phyloP scores from a whole-genome alignment of 345 rosid species.

The Hibiscus trionum region DNA sequence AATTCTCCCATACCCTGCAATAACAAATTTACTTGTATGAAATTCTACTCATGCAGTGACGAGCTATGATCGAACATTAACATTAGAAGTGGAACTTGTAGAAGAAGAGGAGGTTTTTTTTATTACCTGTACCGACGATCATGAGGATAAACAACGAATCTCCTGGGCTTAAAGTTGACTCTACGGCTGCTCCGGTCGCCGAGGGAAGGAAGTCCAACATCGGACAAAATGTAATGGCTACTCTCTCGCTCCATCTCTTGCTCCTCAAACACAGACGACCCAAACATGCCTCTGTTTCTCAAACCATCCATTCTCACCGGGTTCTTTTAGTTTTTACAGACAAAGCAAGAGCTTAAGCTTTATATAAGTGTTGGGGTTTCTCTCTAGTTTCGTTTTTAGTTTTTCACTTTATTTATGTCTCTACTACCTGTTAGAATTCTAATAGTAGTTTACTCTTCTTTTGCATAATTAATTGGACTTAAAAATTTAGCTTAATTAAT shows the following conservation, averaged over 20 bases:
- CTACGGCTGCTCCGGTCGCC: constrained; percentile 80
- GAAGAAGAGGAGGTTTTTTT: background rate
- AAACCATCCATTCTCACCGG: background rate
- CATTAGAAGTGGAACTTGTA: too few species aligned
- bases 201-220: constrained; percentile 76
- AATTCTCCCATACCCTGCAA: constrained; percentile 74
- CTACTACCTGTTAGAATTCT: background rate
- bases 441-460: background rate
- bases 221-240: constrained; percentile 76
- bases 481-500: too few species aligned
- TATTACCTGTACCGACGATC: constrained; percentile 72
- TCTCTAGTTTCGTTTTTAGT: background rate
- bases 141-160: constrained; percentile 63
- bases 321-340: too few species aligned
- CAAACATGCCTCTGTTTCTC: constrained; percentile 29
- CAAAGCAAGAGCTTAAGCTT: background rate
- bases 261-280: constrained; percentile 32
- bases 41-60: too few species aligned
- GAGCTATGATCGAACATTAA: too few species aligned
- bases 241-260: constrained; percentile 58
- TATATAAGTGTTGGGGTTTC: background rate
- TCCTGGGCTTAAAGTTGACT: constrained; percentile 35
- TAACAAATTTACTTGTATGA: background rate
- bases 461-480: too few species aligned
- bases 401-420: background rate